These are phyloP conservation scores for Citrus maxima DNA, from an alignment of 345 rosid genomes.

Conservation along the genomic window DNA sequence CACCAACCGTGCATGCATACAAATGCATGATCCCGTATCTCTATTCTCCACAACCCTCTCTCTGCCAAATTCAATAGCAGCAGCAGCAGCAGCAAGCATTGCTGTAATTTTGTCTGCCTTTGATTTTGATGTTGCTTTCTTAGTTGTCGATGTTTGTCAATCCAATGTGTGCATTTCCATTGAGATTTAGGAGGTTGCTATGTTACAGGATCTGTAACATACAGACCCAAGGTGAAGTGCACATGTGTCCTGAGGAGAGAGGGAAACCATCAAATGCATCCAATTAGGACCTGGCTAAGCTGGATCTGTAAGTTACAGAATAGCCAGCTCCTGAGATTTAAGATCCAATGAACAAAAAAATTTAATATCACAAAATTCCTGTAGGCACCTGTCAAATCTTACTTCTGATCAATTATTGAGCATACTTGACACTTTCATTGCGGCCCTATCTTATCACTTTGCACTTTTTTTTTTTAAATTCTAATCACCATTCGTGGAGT, in stretches of 20 bases:
- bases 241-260: too few species aligned
- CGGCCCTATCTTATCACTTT: background rate
- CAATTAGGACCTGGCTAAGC: too few species aligned
- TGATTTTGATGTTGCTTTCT: slow-evolving; percentile 1
- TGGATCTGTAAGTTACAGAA: too few species aligned
- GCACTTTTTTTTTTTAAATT: too few species aligned
- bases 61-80: background rate
- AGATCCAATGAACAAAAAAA: background rate
- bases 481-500: too few species aligned
- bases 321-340: background rate
- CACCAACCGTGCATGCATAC: background rate
- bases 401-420: background rate
- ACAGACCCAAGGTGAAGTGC: too few species aligned
- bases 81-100: background rate
- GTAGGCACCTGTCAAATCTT: background rate
- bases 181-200: background rate
- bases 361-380: background rate
- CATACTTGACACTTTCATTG: background rate
- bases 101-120: background rate
- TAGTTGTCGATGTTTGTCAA: slow-evolving; percentile 1
- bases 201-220: too few species aligned
- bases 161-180: background rate
- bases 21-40: background rate
- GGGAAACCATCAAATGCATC: too few species aligned
- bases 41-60: background rate